Base-by-base conservation (phyloP, 164 flowering plant species). In the Taxillus chinensis region DNA sequence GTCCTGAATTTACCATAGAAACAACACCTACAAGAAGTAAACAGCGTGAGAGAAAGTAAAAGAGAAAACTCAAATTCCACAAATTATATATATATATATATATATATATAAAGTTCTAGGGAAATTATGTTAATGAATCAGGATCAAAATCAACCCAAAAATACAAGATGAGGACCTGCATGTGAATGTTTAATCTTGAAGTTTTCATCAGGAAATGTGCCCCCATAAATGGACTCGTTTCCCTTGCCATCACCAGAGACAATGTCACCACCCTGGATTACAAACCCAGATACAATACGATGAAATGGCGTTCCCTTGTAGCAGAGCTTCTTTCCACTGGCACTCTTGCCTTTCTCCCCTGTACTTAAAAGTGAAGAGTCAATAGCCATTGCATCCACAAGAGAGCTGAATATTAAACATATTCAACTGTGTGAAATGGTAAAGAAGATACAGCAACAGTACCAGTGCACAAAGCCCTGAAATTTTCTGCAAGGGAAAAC, bases 401-500 rank as follows among this genome's bases (percentile, higher is more conserved):
- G 43, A 40, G 41, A 39, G 27, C 27, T 27, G 27, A 27, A 27
- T 27, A 27, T 27, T 27, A 27, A 27, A 27, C 27, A 27, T 27
- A 27, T 27, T 27, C 27, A 27, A 27, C 27, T 27, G 27, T 27
- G 27, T 27, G 27, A 27, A 27, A 27, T 27, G 27, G 27, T 27
- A 27, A 27, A 17, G n/a, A 54, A 39, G 27, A 59, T 6, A n/a
- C 39, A 2, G 55, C 10, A 27, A 17, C 54, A 45, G 56, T 81
- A 87, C 99, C 99, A 80, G 97, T 95, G 84, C 99, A 95, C 63
- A 95, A 74, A 65, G 96, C 95, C 79, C 96, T 82, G 71, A 95
- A 95, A 74, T 95, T 91, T 78, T 91, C 99, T 95, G 99, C 84
- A 77, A 64, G 68, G 27, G 14, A 64, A 11, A 38, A 9, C 11